Base-by-base conservation (phyloP, 2,329 filamentous ascomycete genomes). In the Hirsutella minnesotensis region DNA sequence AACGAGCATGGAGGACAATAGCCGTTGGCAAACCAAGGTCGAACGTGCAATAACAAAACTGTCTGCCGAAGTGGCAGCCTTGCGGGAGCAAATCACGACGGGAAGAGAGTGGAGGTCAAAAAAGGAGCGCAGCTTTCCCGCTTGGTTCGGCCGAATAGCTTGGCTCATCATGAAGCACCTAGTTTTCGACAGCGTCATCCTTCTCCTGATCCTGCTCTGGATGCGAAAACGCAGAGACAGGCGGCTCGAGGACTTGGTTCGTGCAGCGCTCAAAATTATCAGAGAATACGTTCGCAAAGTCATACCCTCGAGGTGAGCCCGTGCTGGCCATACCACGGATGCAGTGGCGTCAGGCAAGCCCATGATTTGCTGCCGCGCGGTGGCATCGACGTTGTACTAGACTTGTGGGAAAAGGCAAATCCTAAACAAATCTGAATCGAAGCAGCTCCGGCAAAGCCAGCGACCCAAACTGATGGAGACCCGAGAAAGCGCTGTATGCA, bases 1-100 rank as follows among this genome's bases (percentile, higher is more conserved):
- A 7, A 63, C 62, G 5, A 61, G 62, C 5, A 46, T 49, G 16
- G 51, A 45, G 10, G 63, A 62, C 31, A 67, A 64, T 16, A 69
- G 67, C 47, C 79, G 77, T 54, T 95, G 88, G 86, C 81, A 84
- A 41, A 80, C 77, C 46, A 81, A 84, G 52, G 82, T 96, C 47
- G 90, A 96, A 65, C 76, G 81, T 36, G 86, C 87, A 19, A 72
- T 96, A 44, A 86, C 90, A 44, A 86, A 88, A 53, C 80, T 96
- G 65, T 94, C 89, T 5, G 84, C 88, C 15, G 92, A 98, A 63
- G 79, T 98, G 27, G 89, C 92, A 1, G 92, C 92, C 1, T 65
- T 96, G 47, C 77, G 92, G 30, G 92, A 98, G 63, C 89, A 96
- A 58, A 83, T 96, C 51, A 83, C 87, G 42, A 75, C 79, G 0